A percentile compares a stretch with the other conserved stretches of the same genome.
phyloP scores from a whole-genome alignment of 1,284 basidiomycete genomes.

The Anthracocystis setariae region DNA sequence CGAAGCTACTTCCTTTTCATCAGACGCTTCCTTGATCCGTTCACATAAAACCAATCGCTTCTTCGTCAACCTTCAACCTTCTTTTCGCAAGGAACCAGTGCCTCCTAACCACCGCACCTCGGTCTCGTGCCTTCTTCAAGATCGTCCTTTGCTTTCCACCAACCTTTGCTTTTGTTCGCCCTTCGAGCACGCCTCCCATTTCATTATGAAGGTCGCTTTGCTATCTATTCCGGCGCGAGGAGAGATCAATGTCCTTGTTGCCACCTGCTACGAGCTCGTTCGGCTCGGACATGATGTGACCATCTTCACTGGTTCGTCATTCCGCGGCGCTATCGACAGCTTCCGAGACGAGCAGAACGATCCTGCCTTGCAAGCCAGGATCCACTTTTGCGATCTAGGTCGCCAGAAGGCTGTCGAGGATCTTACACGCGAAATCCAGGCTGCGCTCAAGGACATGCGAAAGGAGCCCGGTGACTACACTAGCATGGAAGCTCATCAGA shows the following conservation, averaged over 20 bases:
- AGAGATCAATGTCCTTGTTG: slow-evolving; percentile 49
- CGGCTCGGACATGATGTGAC: slow-evolving; percentile 26
- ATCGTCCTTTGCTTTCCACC: no score
- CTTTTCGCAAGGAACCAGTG: no score
- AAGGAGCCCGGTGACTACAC: slow-evolving; percentile 35
- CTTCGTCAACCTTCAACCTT: background rate
- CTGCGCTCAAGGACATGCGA: slow-evolving; percentile 23
- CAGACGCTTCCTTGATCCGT: background rate
- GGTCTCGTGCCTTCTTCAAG: no score
- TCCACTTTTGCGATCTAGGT: slow-evolving; percentile 30
- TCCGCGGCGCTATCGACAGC: slow-evolving; percentile 22
- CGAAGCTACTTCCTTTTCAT: no score
- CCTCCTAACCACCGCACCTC: no score
- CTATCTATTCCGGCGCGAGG: slow-evolving; percentile 43
- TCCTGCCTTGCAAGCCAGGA: slow-evolving; percentile 10
- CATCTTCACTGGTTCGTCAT: slow-evolving; percentile 37
- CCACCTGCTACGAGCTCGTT: slow-evolving; percentile 38
- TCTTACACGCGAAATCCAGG: slow-evolving; percentile 32
- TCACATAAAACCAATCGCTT: background rate
- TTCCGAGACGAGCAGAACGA: slow-evolving; percentile 30
- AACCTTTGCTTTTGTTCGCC: no score
- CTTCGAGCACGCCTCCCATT: no score
- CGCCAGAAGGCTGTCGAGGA: slow-evolving; percentile 26
- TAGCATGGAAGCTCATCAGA: slow-evolving; percentile 30
- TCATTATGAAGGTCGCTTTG: slow-evolving; percentile 42